Conservation (phyloP, 305 asterid genomes). For the Ilex paraguariensis region DNA sequence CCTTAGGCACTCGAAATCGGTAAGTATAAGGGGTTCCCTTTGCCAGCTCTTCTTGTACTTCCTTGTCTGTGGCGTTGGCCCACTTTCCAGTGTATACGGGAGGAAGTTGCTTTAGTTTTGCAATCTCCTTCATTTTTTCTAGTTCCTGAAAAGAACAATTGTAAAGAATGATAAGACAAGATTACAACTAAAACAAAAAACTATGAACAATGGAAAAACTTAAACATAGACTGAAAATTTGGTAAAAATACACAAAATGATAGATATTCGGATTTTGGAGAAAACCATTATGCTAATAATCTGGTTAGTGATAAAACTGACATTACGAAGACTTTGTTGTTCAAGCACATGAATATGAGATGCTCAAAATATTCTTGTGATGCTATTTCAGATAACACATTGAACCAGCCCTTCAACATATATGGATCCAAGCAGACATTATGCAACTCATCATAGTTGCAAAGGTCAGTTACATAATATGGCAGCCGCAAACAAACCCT, state of each 20-base stretch:
- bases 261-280: background rate
- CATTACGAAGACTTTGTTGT: background rate
- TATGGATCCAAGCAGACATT: too few species aligned
- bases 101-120: slow-evolving; percentile 79
- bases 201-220: background rate
- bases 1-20: slow-evolving; percentile 82
- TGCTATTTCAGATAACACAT: too few species aligned
- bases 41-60: slow-evolving; percentile 67
- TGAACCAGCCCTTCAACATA: too few species aligned
- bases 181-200: background rate
- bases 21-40: slow-evolving; percentile 86
- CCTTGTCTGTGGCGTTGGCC: slow-evolving; percentile 67
- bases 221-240: background rate
- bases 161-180: slow-evolving; percentile 8
- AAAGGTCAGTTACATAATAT: too few species aligned
- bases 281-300: background rate
- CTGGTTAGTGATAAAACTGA: background rate
- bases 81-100: slow-evolving; percentile 90
- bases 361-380: too few species aligned
- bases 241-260: background rate
- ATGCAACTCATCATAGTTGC: too few species aligned
- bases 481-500: too few species aligned
- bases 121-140: slow-evolving; percentile 86
- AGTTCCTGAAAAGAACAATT: slow-evolving; percentile 52
- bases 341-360: too few species aligned